Evolutionary conservation across 805 yeast species (phyloP).

Genomic region (Nakazawaea wyomingensis): DNA sequence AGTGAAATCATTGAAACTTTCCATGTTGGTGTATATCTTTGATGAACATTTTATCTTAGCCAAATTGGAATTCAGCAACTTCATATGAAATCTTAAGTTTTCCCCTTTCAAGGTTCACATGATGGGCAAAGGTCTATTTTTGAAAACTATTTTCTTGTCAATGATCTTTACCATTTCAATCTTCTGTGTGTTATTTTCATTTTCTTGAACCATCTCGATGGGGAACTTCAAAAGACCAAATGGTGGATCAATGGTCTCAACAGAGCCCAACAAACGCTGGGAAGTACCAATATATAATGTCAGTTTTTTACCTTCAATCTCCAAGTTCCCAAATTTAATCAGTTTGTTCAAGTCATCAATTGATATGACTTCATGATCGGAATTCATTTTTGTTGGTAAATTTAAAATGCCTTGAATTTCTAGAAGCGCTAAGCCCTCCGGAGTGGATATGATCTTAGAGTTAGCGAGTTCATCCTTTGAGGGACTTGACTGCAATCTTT

Average conservation of each 20-base stretch:
- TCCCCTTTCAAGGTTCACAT: constrained; percentile 45
- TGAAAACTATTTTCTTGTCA: constrained; percentile 53
- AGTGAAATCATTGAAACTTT: no score
- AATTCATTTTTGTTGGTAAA: constrained; percentile 33
- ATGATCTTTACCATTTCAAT: constrained; percentile 58
- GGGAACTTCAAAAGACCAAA: constrained; percentile 54
- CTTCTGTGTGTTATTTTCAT: constrained; percentile 14
- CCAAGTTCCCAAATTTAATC: constrained; percentile 45
- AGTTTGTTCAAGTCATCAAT: constrained; percentile 27
- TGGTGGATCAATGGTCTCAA: constrained; percentile 59
- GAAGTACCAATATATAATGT: constrained; percentile 62
- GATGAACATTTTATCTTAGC: no score
- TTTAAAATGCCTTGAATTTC: constrained; percentile 75
- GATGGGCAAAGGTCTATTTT: constrained; percentile 69
- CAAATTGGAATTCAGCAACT: no score
- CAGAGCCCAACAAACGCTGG: constrained; percentile 60
- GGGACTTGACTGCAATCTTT: constrained; percentile 9
- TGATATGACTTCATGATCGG: not conserved
- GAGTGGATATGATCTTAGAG: constrained; percentile 36
- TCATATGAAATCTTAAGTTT: no score
- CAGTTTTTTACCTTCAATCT: constrained; percentile 42
- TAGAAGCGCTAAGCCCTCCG: constrained; percentile 52
- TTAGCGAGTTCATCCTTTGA: not conserved
- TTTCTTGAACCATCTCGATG: not conserved
- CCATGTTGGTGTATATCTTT: no score